Evolutionary conservation across 2,329 filamentous ascomycete species (phyloP).

Genomic region (Aspergillus fijiensis): DNA sequence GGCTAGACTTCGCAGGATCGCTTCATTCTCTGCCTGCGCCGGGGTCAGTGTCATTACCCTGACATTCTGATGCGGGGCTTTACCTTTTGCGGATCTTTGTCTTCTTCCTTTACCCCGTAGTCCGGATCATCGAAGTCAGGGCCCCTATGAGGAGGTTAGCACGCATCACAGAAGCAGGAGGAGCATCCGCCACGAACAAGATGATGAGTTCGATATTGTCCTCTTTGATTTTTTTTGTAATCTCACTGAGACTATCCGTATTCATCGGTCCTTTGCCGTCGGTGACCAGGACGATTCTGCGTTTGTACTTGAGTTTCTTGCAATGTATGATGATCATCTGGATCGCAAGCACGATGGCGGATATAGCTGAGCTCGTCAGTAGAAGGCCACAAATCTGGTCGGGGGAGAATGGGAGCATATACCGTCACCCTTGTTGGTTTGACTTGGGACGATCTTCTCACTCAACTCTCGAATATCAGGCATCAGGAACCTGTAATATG

Average conservation of each 20-base stretch:
- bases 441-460: conserved; percentile 64
- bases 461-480: conserved; percentile 66
- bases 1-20: conserved; percentile 62
- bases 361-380: conserved; percentile 56
- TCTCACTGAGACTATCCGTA: conserved; percentile 66
- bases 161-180: not conserved
- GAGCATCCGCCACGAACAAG: conserved; percentile 57
- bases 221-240: conserved; percentile 71
- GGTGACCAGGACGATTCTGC: conserved; percentile 81
- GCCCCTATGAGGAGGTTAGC: conserved; percentile 57
- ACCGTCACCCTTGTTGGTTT: conserved; percentile 71
- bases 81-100: conserved; percentile 72
- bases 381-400: not conserved
- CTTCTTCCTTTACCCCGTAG: conserved; percentile 88
- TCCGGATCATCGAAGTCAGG: conserved; percentile 92
- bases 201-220: conserved; percentile 75
- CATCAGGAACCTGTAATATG: conserved; percentile 57
- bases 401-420: conserved; percentile 18
- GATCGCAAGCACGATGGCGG: conserved; percentile 80
- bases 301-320: conserved; percentile 76
- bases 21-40: conserved; percentile 68
- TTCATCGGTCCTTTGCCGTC: conserved; percentile 75
- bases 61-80: not conserved
- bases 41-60: not conserved
- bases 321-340: conserved; percentile 80